Base-by-base conservation (phyloP, 208 protist species). In the Wallacemonas sp. region DNA sequence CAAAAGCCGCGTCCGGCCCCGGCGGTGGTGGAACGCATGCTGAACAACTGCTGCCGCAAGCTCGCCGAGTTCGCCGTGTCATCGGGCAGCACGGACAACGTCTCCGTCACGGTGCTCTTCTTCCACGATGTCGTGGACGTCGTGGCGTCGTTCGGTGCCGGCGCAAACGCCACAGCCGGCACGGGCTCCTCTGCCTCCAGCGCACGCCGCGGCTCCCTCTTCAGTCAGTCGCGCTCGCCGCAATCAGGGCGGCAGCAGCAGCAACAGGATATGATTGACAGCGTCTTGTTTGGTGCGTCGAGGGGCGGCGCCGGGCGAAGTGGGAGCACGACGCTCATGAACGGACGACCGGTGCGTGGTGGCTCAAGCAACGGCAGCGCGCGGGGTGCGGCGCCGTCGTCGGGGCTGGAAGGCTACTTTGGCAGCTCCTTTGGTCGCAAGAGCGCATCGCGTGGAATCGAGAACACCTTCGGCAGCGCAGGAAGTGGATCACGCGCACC, bases 31-130 rank as follows among this genome's bases (percentile, higher is more conserved):
- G 64, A 70, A 48, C 74, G 78, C 8, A 81, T 83, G 36, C 63
- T 93, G 36, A 80, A 86, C 60, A 88, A 88, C 65, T 93, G 87
- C 65, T 81, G 79, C 21, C 79, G 87, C 62, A 93, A 93, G 57
- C 76, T 93, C 21, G 83, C 87, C 2, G 87, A 93, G 66, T 90
- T 87, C 66, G 87, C 87, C 1, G 80, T 93, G n/a, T 80, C 86
- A 47, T 76, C 84, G 33, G 87, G 87, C 29, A 90, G 82, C 64
- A 93, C 80, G 21, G 87, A 93, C 64, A 93, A 93, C 72, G 87
- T 93, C 17, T 87, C 79, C 5, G 84, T 87, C 12, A 81, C 85
- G 69, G 56, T 93, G 12, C 55, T 93, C 14, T 91, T 90, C 63
- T 93, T 93, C 65, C 87, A 93, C 68, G 79, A 93, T 61, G 81